Evolutionary conservation across 2,329 filamentous ascomycete species (phyloP).

Genomic region (Fusarium sp.): DNA sequence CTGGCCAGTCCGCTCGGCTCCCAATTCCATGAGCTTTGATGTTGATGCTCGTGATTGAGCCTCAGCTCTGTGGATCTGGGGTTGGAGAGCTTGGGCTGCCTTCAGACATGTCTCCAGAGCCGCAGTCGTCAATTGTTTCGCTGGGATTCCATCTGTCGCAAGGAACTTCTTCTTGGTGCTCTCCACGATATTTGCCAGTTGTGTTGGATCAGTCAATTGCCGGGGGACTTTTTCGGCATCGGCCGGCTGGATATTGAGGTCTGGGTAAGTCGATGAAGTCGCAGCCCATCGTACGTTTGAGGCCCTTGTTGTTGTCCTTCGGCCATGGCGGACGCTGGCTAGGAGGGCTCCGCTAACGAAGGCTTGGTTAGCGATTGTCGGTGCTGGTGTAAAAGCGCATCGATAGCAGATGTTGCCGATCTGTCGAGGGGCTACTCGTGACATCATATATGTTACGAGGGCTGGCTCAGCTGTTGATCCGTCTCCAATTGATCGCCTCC

Average conservation of each 20-base stretch:
- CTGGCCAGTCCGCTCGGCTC: constrained; percentile 49
- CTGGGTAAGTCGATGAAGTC: constrained; percentile 36
- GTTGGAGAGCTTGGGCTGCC: constrained; percentile 57
- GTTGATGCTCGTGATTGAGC: constrained; percentile 59
- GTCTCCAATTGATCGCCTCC: not conserved
- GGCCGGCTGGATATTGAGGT: constrained; percentile 25
- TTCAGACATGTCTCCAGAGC: constrained; percentile 59
- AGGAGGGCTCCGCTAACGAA: constrained; percentile 42
- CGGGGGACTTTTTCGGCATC: constrained; percentile 34
- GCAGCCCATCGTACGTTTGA: constrained; percentile 43
- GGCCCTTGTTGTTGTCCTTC: constrained; percentile 16
- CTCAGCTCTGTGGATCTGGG: constrained; percentile 53
- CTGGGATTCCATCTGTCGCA: constrained; percentile 57
- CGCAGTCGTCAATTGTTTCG: constrained; percentile 55
- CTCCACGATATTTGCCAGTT: constrained; percentile 55
- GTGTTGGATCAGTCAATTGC: constrained; percentile 52
- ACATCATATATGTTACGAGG: constrained; percentile 49
- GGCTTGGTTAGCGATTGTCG: constrained; percentile 37
- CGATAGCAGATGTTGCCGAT: constrained; percentile 57
- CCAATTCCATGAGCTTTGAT: constrained; percentile 64
- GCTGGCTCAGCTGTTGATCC: not conserved
- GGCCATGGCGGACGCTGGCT: constrained; percentile 23
- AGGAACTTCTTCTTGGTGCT: constrained; percentile 58
- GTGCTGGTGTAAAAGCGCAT: constrained; percentile 52
- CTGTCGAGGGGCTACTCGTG: constrained; percentile 48